Conservation (phyloP, 164 flowering plant genomes). For the Tetracentron sinense region DNA sequence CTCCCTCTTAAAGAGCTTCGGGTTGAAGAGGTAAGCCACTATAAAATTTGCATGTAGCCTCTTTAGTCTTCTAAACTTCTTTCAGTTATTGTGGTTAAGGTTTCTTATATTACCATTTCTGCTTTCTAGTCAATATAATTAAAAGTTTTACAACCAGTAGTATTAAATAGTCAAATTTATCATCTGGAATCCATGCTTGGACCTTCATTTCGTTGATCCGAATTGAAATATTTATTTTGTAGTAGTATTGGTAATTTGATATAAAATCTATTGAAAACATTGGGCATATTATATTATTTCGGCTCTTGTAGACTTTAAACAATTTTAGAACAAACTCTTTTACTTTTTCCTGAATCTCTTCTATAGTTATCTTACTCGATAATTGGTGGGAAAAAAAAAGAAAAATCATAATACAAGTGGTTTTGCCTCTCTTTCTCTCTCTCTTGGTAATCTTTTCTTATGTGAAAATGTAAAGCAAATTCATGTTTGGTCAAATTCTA, state of each 20-base stretch:
- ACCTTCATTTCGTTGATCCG: neutral
- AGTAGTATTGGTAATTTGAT: too few species aligned
- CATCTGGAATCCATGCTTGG: neutral
- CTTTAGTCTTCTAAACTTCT: neutral
- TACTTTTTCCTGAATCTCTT: too few species aligned
- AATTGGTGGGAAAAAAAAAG: neutral
- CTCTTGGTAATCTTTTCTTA: neutral
- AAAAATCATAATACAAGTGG: neutral
- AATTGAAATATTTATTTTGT: neutral
- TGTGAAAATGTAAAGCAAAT: neutral
- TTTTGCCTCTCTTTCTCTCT: too few species aligned
- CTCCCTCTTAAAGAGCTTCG: slow-evolving; percentile 33
- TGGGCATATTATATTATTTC: neutral
- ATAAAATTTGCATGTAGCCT: neutral
- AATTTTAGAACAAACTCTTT: neutral
- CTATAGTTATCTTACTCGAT: neutral
- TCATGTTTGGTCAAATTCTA: neutral
- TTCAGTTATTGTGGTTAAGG: too few species aligned
- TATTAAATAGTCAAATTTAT: too few species aligned
- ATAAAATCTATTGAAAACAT: too few species aligned
- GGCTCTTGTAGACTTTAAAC: neutral
- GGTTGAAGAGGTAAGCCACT: slow-evolving; percentile 49
- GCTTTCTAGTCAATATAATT: too few species aligned
- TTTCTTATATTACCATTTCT: too few species aligned
- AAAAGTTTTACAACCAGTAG: too few species aligned